Evolutionary conservation across 140 eudicot species (phyloP), one percentile per base, ranked within the genome.

Genomic region (Erigeron philadelphicus): DNA sequence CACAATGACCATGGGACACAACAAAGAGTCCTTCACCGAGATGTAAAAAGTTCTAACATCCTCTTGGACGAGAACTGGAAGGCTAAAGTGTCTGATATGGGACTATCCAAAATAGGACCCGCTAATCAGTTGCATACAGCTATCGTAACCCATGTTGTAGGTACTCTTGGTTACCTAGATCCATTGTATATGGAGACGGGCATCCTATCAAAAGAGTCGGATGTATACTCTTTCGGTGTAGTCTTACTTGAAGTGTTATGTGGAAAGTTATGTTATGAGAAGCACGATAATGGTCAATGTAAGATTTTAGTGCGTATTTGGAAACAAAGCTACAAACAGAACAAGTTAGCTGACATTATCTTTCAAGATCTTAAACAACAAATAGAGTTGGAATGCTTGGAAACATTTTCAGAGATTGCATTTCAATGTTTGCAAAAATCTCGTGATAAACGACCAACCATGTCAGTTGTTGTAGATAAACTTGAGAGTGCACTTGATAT

Each of bases 191-290:
- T 25, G 19, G 9, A 23, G 10, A 59, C 6, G 3, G 61, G 61
- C 5, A 25, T 59, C 16, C 9, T 60, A 0, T 23, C 46, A 4
- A 60, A 31, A 60, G 65, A 60, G 46, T 60, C 46, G 0, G 68
- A 63, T 1, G 52, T 63, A 11, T 63, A 63, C n/a, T 41, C 68
- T 63, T 63, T 63, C 0, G 52, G 68, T 5, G 68, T 64, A 8
- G 68, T 64, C 5, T 9, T 64, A 44, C 9, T 64, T 43, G 68
- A 64, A 64, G 54, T 43, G 0, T 41, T 42, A 9, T 42, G 53
- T 9, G 53, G 54, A 5, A 64, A n/a, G 18, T 18, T 43, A 41
- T 64, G 54, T 1, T 15, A 7, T 17, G 72, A 35, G 9, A 7
- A 23, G 31, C 25, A 0, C 72, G n/a, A 49, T 2, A 1, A 21